Conservation (phyloP, 169 alveolate genomes). For the Theileria sp. region DNA sequence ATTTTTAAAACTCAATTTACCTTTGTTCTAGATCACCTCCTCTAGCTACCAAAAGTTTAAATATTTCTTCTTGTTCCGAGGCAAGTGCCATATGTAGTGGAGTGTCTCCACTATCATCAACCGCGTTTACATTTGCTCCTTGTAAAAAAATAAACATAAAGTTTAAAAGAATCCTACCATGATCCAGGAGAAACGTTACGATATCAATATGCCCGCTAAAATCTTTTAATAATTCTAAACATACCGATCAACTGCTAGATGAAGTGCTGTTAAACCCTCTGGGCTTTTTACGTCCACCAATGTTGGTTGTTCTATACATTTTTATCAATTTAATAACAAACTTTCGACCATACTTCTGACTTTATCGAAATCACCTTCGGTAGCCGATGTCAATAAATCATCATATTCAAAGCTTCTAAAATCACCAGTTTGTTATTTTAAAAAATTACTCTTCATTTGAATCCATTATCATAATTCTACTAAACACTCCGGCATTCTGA, state of each 20-base stretch:
- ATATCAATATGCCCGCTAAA: conserved; percentile 10
- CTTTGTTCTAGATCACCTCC: conserved; percentile 55
- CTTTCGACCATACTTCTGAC: neutral
- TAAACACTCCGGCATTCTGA: neutral
- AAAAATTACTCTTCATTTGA: conserved; percentile 18
- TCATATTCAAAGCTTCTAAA: neutral
- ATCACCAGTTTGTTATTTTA: neutral
- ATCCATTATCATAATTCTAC: neutral
- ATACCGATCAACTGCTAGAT: conserved; percentile 56
- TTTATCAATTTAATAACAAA: neutral
- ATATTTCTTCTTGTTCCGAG: conserved; percentile 61
- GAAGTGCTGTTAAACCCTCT: conserved; percentile 57
- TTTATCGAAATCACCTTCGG: neutral
- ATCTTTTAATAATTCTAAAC: neutral
- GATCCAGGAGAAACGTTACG: neutral
- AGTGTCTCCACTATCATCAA: conserved; percentile 62
- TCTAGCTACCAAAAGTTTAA: conserved; percentile 30
- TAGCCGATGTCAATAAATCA: neutral
- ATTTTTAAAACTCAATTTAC: conserved; percentile 29
- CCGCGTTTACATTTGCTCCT: conserved; percentile 51
- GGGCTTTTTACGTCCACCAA: conserved; percentile 26
- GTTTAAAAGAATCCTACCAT: neutral
- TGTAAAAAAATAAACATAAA: neutral
- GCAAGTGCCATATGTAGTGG: conserved; percentile 69
- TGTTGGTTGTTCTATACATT: conserved; percentile 21